These are phyloP conservation scores for Mycena leptocephala DNA, from an alignment of 768 basidiomycete species.

Conservation along the genomic window DNA sequence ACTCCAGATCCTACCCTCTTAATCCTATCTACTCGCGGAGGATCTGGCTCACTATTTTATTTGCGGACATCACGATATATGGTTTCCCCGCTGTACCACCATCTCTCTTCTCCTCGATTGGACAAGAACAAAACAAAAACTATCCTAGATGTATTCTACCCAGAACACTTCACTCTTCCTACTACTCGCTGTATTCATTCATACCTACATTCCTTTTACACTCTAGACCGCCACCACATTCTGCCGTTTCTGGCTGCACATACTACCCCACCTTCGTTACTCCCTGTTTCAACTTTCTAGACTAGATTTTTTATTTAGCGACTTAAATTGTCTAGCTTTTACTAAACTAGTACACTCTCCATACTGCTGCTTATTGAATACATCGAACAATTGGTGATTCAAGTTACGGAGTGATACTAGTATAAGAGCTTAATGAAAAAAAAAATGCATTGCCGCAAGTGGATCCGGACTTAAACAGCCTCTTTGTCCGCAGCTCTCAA, in stretches of 20 bases:
- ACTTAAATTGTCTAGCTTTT: conserved; percentile 20
- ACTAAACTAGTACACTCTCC: conserved; percentile 12
- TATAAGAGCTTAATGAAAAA: no score
- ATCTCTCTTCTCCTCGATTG: conserved; percentile 24
- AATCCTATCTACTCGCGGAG: conserved; percentile 28
- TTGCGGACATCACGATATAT: conserved; percentile 19
- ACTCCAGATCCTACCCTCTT: conserved; percentile 9
- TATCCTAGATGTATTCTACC: conserved; percentile 31
- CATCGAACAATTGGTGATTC: conserved; percentile 23
- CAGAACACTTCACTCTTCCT: conserved; percentile 29
- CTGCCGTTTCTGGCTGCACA: conserved; percentile 7
- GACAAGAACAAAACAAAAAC: conserved; percentile 13
- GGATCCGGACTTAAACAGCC: conserved; percentile 13
- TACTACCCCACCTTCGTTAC: conserved; percentile 33
- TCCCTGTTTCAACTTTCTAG: conserved; percentile 1
- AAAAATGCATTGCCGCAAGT: no score
- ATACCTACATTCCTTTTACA: background rate
- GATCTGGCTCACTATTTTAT: conserved; percentile 34
- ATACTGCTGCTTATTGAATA: conserved; percentile 15
- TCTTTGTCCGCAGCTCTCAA: conserved; percentile 2
- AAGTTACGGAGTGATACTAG: no score
- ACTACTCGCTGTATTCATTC: conserved; percentile 19
- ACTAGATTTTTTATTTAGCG: conserved; percentile 30
- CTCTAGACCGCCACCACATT: conserved; percentile 11
- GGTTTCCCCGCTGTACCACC: conserved; percentile 33